Evolutionary conservation across 2,329 filamentous ascomycete genomes (phyloP).

Genomic region (Arthrobotrys conoides): DNA sequence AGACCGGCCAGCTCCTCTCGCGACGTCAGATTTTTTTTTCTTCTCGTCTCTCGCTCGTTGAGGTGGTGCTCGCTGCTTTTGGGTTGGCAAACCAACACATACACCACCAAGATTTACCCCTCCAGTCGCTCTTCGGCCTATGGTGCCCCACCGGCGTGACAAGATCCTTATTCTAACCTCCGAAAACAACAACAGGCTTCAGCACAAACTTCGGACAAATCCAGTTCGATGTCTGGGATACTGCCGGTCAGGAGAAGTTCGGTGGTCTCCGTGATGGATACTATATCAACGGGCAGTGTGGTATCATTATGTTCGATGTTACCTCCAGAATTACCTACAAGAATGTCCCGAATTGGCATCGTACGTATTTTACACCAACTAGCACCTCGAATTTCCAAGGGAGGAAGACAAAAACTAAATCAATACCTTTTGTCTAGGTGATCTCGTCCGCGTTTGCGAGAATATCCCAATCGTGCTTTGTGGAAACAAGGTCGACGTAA

Average conservation of each 20-base stretch:
- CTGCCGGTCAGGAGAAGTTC: slow-evolving; percentile 99
- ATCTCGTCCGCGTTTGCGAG: slow-evolving; percentile 98
- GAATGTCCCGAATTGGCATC: slow-evolving; percentile 99
- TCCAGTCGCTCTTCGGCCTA: slow-evolving; percentile 42
- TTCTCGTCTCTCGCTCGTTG: slow-evolving; percentile 20
- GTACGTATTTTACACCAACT: slow-evolving; percentile 73
- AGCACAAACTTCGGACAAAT: slow-evolving; percentile 86
- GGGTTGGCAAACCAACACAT: slow-evolving; percentile 65
- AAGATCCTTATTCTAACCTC: slow-evolving; percentile 42
- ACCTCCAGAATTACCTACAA: slow-evolving; percentile 99
- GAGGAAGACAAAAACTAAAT: slow-evolving; percentile 10
- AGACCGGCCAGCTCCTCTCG: slow-evolving; percentile 27
- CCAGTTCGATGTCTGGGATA: slow-evolving; percentile 99
- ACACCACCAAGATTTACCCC: slow-evolving; percentile 64
- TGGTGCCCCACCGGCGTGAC: slow-evolving; percentile 63
- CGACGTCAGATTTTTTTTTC: slow-evolving; percentile 45
- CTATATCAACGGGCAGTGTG: slow-evolving; percentile 99
- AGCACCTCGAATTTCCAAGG: slow-evolving; percentile 19
- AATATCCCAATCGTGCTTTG: slow-evolving; percentile 98
- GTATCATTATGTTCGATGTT: slow-evolving; percentile 99
- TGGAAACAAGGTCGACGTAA: slow-evolving; percentile 99
- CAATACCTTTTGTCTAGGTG: slow-evolving; percentile 73
- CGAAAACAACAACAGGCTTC: slow-evolving; percentile 66
- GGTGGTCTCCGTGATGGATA: slow-evolving; percentile 99
- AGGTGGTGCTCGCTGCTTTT: slow-evolving; percentile 30